Evolutionary conservation across 805 yeast genomes (phyloP), one percentile per base, ranked within the genome.

Genomic region (Nakazawaea anatomiae): DNA sequence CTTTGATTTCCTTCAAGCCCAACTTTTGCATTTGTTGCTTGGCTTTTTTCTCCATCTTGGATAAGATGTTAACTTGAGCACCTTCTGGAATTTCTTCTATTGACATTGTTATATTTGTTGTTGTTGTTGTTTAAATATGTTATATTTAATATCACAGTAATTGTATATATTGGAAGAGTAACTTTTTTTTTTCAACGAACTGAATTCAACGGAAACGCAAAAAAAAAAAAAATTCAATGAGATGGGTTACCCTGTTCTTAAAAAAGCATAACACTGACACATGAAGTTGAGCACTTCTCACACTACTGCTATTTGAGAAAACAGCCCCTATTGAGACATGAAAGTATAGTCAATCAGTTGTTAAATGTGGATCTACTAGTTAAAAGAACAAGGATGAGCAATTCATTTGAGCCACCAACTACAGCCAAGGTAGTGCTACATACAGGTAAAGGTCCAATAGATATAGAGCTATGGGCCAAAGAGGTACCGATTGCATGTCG

Each of bases 1-100:
- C 97, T 69, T 86, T 87, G 67, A 94, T 82, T 75, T 81, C 88
- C 82, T 88, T 88, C 75, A 92, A 80, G 72, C 86, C 89, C 65
- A 91, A 81, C 77, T 90, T 91, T 75, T 82, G 75, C 75, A 94
- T 85, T 65, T 85, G 72, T 68, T 86, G 89, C 77, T 94, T 87
- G 64, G 98, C 97, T 79, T 92, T 91, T 82, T 88, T 87, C 78
- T 91, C 97, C 76, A 89, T 86, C 77, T 86, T 88, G 70, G 89
- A 77, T 72, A 87, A 76, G 72, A 91, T 79, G 68, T 83, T 76
- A 67, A 88, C 88, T 69, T 82, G 82, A 64, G 94, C 86, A 62
- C 92, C 94, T 71, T 83, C 87, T 69, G 91, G 89, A 73, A 83
- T 82, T 74, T 80, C 77, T 52, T 57, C 58, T 10, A 35, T 39